phyloP scores from a whole-genome alignment of 257 asterid species.

The Solanum bulbocastanum region DNA sequence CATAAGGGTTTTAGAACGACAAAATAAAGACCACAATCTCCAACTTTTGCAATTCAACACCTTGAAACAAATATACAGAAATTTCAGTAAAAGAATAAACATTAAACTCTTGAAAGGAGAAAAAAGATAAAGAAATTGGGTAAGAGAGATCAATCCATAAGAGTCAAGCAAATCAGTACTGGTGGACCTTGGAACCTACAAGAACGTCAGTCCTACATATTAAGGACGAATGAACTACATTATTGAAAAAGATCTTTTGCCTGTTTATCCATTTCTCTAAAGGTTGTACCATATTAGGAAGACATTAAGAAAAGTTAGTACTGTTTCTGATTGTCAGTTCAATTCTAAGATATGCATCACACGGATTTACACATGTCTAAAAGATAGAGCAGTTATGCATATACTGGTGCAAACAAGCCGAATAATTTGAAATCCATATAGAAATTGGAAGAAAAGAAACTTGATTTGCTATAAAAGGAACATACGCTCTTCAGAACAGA shows the following conservation, averaged over 20 bases:
- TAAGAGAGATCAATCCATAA: not conserved
- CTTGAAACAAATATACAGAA: not conserved
- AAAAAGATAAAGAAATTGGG: not conserved
- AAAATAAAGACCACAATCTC: not conserved
- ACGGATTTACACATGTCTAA: not conserved
- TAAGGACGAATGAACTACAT: not conserved
- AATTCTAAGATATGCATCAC: not conserved
- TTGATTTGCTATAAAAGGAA: not conserved
- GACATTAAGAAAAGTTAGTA: not conserved
- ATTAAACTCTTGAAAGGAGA: not conserved
- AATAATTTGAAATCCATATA: not conserved
- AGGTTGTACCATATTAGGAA: not conserved
- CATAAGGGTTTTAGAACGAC: not conserved
- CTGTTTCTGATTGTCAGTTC: not conserved
- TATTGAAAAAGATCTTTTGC: not conserved
- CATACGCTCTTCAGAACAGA: constrained; percentile 85
- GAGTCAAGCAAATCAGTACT: not conserved
- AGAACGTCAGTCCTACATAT: not conserved
- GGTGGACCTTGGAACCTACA: not conserved
- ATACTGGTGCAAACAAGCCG: not conserved
- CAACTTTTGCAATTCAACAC: not conserved
- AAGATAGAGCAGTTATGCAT: not conserved
- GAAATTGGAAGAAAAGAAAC: not conserved
- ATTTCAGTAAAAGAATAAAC: not conserved
- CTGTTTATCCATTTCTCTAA: not conserved